Percentiles rank a stretch among this genome's conserved stretches.
Conservation (phyloP, 2,329 filamentous ascomycete species). For the Orbilia javanica region DNA sequence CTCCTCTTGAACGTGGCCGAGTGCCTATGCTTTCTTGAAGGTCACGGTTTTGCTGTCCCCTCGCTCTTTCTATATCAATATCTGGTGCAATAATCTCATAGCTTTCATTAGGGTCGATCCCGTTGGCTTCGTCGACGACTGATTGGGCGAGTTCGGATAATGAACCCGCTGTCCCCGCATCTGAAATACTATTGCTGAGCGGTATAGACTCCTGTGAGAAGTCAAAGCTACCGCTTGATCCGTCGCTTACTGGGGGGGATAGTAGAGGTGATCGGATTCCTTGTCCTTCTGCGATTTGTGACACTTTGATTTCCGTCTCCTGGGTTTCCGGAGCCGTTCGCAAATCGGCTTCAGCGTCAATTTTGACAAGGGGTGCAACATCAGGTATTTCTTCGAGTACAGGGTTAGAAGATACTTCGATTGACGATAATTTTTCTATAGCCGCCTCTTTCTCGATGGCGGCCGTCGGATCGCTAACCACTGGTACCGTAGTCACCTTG, state of each 20-base stretch:
- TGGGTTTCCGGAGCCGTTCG: neutral
- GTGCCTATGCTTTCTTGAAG: neutral
- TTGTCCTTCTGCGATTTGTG: neutral
- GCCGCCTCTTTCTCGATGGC: constrained; percentile 20
- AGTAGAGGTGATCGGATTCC: neutral
- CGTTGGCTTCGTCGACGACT: constrained; percentile 11
- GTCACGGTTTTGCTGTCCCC: neutral
- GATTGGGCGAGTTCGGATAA: constrained; percentile 26
- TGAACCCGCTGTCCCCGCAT: constrained; percentile 20
- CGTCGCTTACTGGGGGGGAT: neutral
- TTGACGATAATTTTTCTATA: constrained; percentile 21
- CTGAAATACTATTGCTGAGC: neutral
- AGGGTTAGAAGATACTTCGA: neutral
- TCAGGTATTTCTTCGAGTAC: neutral
- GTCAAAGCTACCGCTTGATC: neutral
- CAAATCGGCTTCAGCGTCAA: constrained; percentile 16
- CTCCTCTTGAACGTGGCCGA: constrained; percentile 1
- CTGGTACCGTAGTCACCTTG: constrained; percentile 30
- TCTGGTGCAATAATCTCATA: neutral
- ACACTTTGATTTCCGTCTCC: neutral
- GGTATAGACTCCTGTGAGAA: neutral
- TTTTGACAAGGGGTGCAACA: neutral
- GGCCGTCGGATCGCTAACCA: constrained; percentile 34
- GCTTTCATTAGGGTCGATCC: neutral
- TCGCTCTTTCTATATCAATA: constrained; percentile 3